Percentiles rank a stretch among this genome's conserved stretches.
Conservation (phyloP, 257 asterid species). For the Jaltomata sinuosa region DNA sequence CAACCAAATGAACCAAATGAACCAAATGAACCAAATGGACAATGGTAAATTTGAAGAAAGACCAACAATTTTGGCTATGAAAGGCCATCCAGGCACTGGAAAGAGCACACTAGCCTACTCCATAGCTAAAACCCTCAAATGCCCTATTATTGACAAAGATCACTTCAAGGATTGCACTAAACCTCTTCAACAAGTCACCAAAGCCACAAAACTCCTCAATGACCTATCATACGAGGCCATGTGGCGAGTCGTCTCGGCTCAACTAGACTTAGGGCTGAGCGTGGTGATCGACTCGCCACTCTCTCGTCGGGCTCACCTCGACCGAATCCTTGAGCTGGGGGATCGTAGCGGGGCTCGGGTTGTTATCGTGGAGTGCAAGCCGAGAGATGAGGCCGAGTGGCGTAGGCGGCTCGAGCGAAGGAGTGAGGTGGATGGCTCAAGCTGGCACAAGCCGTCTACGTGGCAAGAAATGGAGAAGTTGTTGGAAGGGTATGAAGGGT, state of each 20-base stretch:
- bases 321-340: slow-evolving; percentile 32
- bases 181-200: slow-evolving; percentile 28
- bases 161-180: slow-evolving; percentile 52
- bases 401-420: slow-evolving; percentile 52
- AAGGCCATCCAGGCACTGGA: slow-evolving; percentile 90
- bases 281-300: slow-evolving; percentile 62
- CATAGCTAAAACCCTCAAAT: slow-evolving; percentile 41
- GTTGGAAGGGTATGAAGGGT: slow-evolving; percentile 50
- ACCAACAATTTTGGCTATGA: slow-evolving; percentile 56
- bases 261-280: slow-evolving; percentile 44
- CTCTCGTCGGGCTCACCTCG: slow-evolving; percentile 39
- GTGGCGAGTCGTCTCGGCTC: slow-evolving; percentile 47
- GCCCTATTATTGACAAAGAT: slow-evolving; percentile 66
- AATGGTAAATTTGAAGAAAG: not conserved
- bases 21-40: slow-evolving; percentile 14
- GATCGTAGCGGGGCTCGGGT: slow-evolving; percentile 17
- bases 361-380: slow-evolving; percentile 50
- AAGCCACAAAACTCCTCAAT: slow-evolving; percentile 35
- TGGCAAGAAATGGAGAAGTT: slow-evolving; percentile 62
- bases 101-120: slow-evolving; percentile 56
- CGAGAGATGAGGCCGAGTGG: slow-evolving; percentile 56
- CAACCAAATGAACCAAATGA: slow-evolving; percentile 9
- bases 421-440: slow-evolving; percentile 23
- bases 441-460: slow-evolving; percentile 64
- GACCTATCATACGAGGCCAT: slow-evolving; percentile 62